Conservation (phyloP, 805 yeast species). For the Metschnikowia santaceciliae region DNA sequence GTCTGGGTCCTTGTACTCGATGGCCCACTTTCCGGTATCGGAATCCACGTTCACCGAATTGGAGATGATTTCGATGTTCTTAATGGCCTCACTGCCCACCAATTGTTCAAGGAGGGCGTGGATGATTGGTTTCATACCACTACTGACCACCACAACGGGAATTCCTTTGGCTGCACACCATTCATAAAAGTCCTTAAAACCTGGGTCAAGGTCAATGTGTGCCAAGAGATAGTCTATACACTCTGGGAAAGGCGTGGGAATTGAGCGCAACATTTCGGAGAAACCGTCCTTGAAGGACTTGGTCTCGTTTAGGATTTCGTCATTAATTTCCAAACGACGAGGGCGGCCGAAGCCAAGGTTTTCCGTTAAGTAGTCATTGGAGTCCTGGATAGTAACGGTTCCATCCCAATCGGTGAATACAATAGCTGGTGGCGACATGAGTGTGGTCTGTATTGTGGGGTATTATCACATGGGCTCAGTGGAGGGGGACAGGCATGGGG, state of each 20-base stretch:
- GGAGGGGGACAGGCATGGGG: slow-evolving; percentile 58
- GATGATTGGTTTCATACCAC: slow-evolving; percentile 94
- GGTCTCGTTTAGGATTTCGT: slow-evolving; percentile 65
- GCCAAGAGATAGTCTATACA: slow-evolving; percentile 68
- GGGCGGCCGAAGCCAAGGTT: slow-evolving; percentile 79
- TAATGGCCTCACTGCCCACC: slow-evolving; percentile 72
- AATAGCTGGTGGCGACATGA: slow-evolving; percentile 51
- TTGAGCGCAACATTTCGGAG: slow-evolving; percentile 75
- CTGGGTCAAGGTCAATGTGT: slow-evolving; percentile 79
- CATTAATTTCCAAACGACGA: slow-evolving; percentile 63
- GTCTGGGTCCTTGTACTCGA: slow-evolving; percentile 74
- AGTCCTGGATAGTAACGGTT: slow-evolving; percentile 91
- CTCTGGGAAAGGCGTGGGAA: slow-evolving; percentile 70
- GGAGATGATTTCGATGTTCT: slow-evolving; percentile 73
- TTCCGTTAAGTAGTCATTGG: slow-evolving; percentile 90
- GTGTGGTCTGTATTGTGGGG: slow-evolving; percentile 1
- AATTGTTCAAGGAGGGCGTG: slow-evolving; percentile 67
- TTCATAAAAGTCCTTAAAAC: slow-evolving; percentile 74
- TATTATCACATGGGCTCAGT: slow-evolving; percentile 37
- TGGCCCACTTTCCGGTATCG: slow-evolving; percentile 69
- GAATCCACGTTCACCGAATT: slow-evolving; percentile 61
- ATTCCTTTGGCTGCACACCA: slow-evolving; percentile 72
- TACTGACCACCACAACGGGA: slow-evolving; percentile 83
- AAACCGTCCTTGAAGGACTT: slow-evolving; percentile 79
- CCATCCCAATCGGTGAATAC: slow-evolving; percentile 98